Percentiles rank a stretch among this genome's conserved stretches.
Conservation (phyloP, 2,329 filamentous ascomycete species). For the Helotiales sp. region DNA sequence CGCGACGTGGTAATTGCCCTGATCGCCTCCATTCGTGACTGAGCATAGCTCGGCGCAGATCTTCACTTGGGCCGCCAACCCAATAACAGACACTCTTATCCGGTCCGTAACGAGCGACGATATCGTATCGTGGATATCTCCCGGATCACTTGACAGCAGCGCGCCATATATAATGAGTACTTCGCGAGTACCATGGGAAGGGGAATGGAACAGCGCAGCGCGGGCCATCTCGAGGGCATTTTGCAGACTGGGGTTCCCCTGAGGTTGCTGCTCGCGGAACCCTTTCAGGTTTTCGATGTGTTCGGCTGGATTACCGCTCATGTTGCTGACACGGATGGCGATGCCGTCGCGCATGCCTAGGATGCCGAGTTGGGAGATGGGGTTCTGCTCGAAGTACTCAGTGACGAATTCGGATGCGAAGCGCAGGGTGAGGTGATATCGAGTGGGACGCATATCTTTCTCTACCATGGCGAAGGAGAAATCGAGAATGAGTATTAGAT, state of each 20-base stretch:
- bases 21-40: slow-evolving; percentile 84
- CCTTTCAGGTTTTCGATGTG: slow-evolving; percentile 79
- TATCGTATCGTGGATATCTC: slow-evolving; percentile 94
- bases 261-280: slow-evolving; percentile 69
- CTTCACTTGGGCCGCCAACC: slow-evolving; percentile 87
- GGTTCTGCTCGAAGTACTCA: slow-evolving; percentile 98
- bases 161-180: slow-evolving; percentile 92
- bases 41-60: slow-evolving; percentile 89
- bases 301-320: slow-evolving; percentile 88
- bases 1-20: slow-evolving; percentile 78
- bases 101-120: slow-evolving; percentile 76
- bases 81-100: slow-evolving; percentile 87
- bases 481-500: slow-evolving; percentile 88
- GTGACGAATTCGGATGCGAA: slow-evolving; percentile 87
- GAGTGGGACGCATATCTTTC: slow-evolving; percentile 89
- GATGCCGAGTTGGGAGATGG: slow-evolving; percentile 92
- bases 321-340: slow-evolving; percentile 82
- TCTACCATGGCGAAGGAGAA: slow-evolving; percentile 93
- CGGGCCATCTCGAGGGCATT: slow-evolving; percentile 96
- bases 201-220: slow-evolving; percentile 89
- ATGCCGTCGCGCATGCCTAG: slow-evolving; percentile 93
- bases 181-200: slow-evolving; percentile 90
- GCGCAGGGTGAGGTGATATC: slow-evolving; percentile 80
- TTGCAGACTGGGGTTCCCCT: slow-evolving; percentile 81
- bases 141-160: slow-evolving; percentile 86